A percentile compares a stretch with the other conserved stretches of the same genome.
Evolutionary conservation across 768 basidiomycete genomes (phyloP).

Genomic region (Agaricus bisporus): DNA sequence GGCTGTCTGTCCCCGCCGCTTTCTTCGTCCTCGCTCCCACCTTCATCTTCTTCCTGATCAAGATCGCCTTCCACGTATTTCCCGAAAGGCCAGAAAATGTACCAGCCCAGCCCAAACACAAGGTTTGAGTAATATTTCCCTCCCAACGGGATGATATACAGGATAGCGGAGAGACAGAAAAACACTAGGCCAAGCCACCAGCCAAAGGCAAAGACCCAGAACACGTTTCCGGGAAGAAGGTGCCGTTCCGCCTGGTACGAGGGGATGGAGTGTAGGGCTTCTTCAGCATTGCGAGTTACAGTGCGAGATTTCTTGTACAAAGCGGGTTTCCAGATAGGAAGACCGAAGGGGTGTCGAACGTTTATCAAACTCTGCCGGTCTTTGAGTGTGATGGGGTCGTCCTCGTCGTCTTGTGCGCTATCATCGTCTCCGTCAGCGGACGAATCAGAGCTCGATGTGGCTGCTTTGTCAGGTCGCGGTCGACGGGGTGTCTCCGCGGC

Average conservation of each 20-base stretch:
- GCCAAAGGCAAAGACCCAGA: slow-evolving; percentile 87
- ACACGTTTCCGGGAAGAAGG: slow-evolving; percentile 87
- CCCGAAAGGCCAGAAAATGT: slow-evolving; percentile 96
- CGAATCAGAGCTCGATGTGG: slow-evolving; percentile 26
- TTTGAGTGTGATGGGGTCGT: slow-evolving; percentile 87
- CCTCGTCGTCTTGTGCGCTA: slow-evolving; percentile 36
- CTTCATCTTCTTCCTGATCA: slow-evolving; percentile 23
- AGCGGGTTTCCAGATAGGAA: slow-evolving; percentile 99
- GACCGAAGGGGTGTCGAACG: slow-evolving; percentile 97
- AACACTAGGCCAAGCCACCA: slow-evolving; percentile 86
- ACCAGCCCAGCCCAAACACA: slow-evolving; percentile 91
- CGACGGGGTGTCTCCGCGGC: slow-evolving; percentile 11
- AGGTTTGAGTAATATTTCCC: slow-evolving; percentile 81
- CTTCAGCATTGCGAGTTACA: slow-evolving; percentile 93
- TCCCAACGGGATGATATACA: slow-evolving; percentile 74
- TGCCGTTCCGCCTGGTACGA: slow-evolving; percentile 92
- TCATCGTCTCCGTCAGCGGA: slow-evolving; percentile 36
- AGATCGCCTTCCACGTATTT: slow-evolving; percentile 89
- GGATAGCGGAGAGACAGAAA: slow-evolving; percentile 56
- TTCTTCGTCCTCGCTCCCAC: slow-evolving; percentile 18
- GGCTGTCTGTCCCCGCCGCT: slow-evolving; percentile 24
- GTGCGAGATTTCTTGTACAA: slow-evolving; percentile 97
- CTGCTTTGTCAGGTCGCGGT: slow-evolving; percentile 31
- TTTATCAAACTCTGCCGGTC: slow-evolving; percentile 98
- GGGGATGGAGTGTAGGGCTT: slow-evolving; percentile 87